phyloP scores from a whole-genome alignment of 495 filamentous ascomycete species.

The Lichenothelia convexa region DNA sequence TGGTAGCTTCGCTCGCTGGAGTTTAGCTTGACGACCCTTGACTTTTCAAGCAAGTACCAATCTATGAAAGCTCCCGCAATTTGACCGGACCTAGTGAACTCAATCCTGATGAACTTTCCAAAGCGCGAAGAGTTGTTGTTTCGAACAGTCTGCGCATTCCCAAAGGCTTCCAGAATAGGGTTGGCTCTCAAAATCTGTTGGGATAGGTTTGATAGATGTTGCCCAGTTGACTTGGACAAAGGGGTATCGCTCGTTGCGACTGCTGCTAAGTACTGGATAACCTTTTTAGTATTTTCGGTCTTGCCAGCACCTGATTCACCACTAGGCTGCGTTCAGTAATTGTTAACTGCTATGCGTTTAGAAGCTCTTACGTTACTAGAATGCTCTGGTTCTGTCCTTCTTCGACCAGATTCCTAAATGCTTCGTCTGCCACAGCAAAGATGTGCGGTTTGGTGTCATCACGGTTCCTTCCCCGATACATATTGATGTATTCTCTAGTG shows the following conservation, averaged over 20 bases:
- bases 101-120: slow-evolving; percentile 97
- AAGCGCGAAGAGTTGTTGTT: slow-evolving; percentile 99
- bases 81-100: slow-evolving; percentile 76
- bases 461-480: slow-evolving; percentile 76
- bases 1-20: slow-evolving; percentile 87
- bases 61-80: slow-evolving; percentile 95
- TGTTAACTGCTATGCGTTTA: background rate
- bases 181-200: slow-evolving; percentile 94
- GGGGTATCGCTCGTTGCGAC: slow-evolving; percentile 72
- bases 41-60: slow-evolving; percentile 97
- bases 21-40: slow-evolving; percentile 77
- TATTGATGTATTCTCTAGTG: slow-evolving; percentile 86
- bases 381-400: slow-evolving; percentile 96
- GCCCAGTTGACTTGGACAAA: slow-evolving; percentile 35
- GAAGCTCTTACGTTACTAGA: slow-evolving; percentile 54
- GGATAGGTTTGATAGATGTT: slow-evolving; percentile 73
- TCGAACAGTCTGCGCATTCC: slow-evolving; percentile 91
- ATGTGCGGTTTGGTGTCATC: slow-evolving; percentile 97
- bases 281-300: slow-evolving; percentile 99
- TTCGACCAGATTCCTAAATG: slow-evolving; percentile 87
- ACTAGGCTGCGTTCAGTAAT: slow-evolving; percentile 16
- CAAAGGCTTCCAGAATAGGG: slow-evolving; percentile 95
- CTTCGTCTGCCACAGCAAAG: slow-evolving; percentile 95
- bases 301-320: slow-evolving; percentile 98
- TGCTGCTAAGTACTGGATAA: slow-evolving; percentile 94